These are phyloP conservation scores for Syncephalastrum racemosum DNA, from an alignment of 371 early-diverging fungal genomes.

Conservation along the genomic window DNA sequence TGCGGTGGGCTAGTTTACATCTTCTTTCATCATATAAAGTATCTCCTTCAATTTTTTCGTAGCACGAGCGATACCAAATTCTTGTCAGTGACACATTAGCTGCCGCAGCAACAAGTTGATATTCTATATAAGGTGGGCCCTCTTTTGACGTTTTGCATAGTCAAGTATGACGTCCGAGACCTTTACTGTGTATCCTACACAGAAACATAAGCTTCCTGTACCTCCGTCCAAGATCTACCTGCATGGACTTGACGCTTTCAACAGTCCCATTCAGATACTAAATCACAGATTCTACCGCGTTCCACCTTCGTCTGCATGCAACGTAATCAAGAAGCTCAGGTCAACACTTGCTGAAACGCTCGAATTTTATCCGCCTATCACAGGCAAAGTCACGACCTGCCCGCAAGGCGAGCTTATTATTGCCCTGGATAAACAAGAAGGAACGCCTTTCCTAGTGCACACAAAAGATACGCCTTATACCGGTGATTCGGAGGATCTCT, in stretches of 20 bases:
- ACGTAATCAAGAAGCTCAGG: conserved; percentile 28
- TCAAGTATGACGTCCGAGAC: conserved; percentile 25
- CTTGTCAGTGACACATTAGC: no score
- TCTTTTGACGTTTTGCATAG: no score
- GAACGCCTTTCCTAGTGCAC: conserved; percentile 41
- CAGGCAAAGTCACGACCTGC: conserved; percentile 23
- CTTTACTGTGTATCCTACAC: conserved; percentile 29
- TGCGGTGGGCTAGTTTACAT: no score
- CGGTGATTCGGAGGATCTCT: conserved; percentile 30
- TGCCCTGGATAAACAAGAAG: conserved; percentile 17
- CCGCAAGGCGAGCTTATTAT: conserved; percentile 23
- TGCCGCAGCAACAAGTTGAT: no score
- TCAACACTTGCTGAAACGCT: conserved; percentile 40
- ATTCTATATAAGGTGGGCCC: no score
- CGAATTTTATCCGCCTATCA: conserved; percentile 39
- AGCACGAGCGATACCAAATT: no score
- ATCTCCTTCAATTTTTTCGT: no score
- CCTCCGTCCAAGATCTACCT: conserved; percentile 25
- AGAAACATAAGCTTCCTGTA: conserved; percentile 27
- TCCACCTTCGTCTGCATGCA: conserved; percentile 9
- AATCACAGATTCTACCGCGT: conserved; percentile 36
- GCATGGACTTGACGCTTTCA: conserved; percentile 34
- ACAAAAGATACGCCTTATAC: conserved; percentile 30
- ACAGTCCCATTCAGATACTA: conserved; percentile 39
- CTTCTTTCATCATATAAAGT: no score